Evolutionary conservation across 176 grass and related monocot genomes (phyloP).

Genomic region (Microstegium vimineum): DNA sequence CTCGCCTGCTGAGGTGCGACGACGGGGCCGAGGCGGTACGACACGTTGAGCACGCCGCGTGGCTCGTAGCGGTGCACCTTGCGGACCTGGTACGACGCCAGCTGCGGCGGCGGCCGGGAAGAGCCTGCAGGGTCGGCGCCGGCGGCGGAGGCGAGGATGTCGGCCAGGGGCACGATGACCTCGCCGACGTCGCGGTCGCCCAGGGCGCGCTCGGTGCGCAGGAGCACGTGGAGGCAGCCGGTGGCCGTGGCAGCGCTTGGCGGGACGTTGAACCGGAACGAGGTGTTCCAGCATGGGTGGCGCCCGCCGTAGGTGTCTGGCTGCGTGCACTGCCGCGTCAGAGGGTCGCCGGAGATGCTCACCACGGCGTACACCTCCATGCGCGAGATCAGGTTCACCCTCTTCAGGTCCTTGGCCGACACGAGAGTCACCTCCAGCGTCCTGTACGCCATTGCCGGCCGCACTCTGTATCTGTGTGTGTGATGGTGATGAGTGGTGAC

Average conservation of each 20-base stretch:
- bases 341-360: conserved; percentile 49
- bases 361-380: conserved; percentile 64
- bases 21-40: conserved; percentile 51
- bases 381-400: conserved; percentile 56
- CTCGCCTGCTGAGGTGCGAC: background rate
- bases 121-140: background rate
- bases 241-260: conserved; percentile 4
- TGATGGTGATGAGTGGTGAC: too few relatives aligned
- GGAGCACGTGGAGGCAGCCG: conserved; percentile 53
- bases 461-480: too few relatives aligned
- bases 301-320: conserved; percentile 48
- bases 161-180: conserved; percentile 49
- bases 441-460: conserved; percentile 61
- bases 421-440: conserved; percentile 59
- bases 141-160: conserved; percentile 32
- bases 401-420: conserved; percentile 63
- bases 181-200: conserved; percentile 78
- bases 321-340: conserved; percentile 47
- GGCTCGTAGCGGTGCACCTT: conserved; percentile 45
- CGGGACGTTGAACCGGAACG: conserved; percentile 48
- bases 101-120: conserved; percentile 30
- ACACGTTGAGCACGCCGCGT: conserved; percentile 53
- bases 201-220: conserved; percentile 57
- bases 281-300: conserved; percentile 65
- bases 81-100: conserved; percentile 55